Evolutionary conservation across 305 asterid species (phyloP).

Genomic region (Plantago coronopus): DNA sequence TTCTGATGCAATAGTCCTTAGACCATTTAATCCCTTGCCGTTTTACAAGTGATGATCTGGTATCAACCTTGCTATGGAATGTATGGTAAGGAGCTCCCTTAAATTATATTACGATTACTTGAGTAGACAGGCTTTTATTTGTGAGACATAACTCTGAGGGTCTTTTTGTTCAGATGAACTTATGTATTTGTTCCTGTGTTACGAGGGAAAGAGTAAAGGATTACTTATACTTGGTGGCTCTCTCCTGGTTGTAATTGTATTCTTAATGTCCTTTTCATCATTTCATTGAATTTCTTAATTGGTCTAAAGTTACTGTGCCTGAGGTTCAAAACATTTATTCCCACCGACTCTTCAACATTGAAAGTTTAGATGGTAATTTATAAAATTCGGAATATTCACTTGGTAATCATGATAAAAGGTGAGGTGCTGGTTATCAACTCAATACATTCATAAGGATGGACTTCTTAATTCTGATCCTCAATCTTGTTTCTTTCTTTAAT

Average conservation of each 20-base stretch:
- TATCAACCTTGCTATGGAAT: constrained; percentile 6
- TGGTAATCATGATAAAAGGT: constrained; percentile 30
- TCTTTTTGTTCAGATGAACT: too few relatives aligned
- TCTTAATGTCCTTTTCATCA: constrained; percentile 10
- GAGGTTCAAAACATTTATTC: constrained; percentile 12
- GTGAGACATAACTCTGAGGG: too few relatives aligned
- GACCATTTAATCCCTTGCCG: background rate
- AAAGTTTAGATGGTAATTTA: constrained; percentile 16
- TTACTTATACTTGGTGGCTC: too few relatives aligned
- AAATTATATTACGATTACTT: too few relatives aligned
- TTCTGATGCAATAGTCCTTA: constrained; percentile 4
- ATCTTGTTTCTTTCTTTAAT: constrained; percentile 35
- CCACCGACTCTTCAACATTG: constrained; percentile 15
- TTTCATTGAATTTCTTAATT: constrained; percentile 13
- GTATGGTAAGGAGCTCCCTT: background rate
- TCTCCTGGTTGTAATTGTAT: background rate
- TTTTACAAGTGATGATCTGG: background rate
- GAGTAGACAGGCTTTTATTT: too few relatives aligned
- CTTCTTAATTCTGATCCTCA: constrained; percentile 36
- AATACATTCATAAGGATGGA: constrained; percentile 25
- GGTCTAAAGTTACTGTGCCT: constrained; percentile 12
- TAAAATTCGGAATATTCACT: constrained; percentile 12
- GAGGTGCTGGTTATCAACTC: constrained; percentile 33
- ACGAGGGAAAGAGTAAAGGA: too few relatives aligned
- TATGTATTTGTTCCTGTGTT: too few relatives aligned